Percentiles rank a stretch among this genome's conserved stretches.
Conservation (phyloP, 176 grass and related monocot genomes). For the Oryza officinalis region DNA sequence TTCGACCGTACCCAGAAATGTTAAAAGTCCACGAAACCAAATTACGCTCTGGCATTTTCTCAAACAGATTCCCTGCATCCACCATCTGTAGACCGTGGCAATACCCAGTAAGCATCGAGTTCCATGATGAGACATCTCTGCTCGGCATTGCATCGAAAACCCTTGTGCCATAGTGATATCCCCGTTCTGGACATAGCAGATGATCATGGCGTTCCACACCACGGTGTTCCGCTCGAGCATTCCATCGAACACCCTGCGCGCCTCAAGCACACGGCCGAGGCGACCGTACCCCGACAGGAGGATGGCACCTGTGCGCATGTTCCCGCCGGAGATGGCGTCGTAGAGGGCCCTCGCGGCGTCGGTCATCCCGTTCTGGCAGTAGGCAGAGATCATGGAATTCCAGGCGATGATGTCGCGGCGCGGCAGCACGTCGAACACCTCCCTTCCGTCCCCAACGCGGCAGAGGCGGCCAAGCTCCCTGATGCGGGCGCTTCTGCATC, state of each 20-base stretch:
- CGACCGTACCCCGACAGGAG: slow-evolving; percentile 43
- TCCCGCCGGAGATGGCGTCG: slow-evolving; percentile 41
- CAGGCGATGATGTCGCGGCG: slow-evolving; percentile 49
- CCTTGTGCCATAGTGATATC: slow-evolving; percentile 45
- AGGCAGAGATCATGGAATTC: slow-evolving; percentile 53
- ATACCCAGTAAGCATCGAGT: slow-evolving; percentile 74
- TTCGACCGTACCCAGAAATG: slow-evolving; percentile 72
- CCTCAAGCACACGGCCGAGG: slow-evolving; percentile 41
- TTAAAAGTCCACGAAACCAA: slow-evolving; percentile 62
- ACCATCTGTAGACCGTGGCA: slow-evolving; percentile 55
- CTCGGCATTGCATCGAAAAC: slow-evolving; percentile 60
- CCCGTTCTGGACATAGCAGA: slow-evolving; percentile 55
- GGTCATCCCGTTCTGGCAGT: slow-evolving; percentile 43
- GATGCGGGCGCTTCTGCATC: slow-evolving; percentile 30
- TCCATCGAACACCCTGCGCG: slow-evolving; percentile 56
- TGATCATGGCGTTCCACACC: slow-evolving; percentile 67
- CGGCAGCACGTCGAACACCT: slow-evolving; percentile 53
- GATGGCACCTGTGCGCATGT: slow-evolving; percentile 48
- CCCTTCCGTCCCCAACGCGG: slow-evolving; percentile 39
- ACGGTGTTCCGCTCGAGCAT: slow-evolving; percentile 51
- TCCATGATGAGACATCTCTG: slow-evolving; percentile 57
- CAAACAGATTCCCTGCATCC: slow-evolving; percentile 46
- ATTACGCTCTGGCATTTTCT: slow-evolving; percentile 49
- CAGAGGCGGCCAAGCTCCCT: slow-evolving; percentile 42
- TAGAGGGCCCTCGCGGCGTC: slow-evolving; percentile 38